phyloP scores from a whole-genome alignment of 768 basidiomycete species.

The Mycena capillaripes region DNA sequence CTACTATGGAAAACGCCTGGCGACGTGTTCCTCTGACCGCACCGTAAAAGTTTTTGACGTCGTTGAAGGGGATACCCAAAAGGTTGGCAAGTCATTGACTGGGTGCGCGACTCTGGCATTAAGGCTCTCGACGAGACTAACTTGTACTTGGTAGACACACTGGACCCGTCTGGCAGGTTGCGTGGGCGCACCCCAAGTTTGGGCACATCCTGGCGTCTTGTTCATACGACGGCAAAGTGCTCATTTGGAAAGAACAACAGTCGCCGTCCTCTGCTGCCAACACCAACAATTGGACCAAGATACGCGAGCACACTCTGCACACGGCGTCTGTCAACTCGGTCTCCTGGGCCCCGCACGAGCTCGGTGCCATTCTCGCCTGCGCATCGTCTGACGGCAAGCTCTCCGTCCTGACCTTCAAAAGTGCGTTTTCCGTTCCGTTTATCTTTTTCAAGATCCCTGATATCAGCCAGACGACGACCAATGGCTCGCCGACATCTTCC shows the following conservation, averaged over 20 bases:
- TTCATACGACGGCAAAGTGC: constrained; percentile 97
- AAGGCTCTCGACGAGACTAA: not conserved
- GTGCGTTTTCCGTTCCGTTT: constrained; percentile 65
- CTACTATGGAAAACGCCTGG: constrained; percentile 96
- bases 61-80: constrained; percentile 86
- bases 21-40: constrained; percentile 96
- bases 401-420: constrained; percentile 97
- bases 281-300: constrained; percentile 78
- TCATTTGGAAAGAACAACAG: constrained; percentile 97
- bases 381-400: constrained; percentile 98
- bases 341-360: constrained; percentile 98
- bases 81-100: constrained; percentile 80
- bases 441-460: not conserved
- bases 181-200: constrained; percentile 99
- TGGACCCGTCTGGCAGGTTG: constrained; percentile 97
- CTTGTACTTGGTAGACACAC: constrained; percentile 75
- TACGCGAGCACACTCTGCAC: constrained; percentile 96
- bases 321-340: constrained; percentile 98
- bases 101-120: constrained; percentile 69
- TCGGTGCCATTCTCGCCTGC: constrained; percentile 96
- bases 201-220: constrained; percentile 98
- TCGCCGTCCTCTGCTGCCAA: constrained; percentile 65
- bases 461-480: constrained; percentile 87
- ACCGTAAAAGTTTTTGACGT: constrained; percentile 97
- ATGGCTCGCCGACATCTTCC: constrained; percentile 95